These are phyloP conservation scores for Melaleuca alternifolia DNA, from an alignment of 345 rosid genomes.

Conservation along the genomic window DNA sequence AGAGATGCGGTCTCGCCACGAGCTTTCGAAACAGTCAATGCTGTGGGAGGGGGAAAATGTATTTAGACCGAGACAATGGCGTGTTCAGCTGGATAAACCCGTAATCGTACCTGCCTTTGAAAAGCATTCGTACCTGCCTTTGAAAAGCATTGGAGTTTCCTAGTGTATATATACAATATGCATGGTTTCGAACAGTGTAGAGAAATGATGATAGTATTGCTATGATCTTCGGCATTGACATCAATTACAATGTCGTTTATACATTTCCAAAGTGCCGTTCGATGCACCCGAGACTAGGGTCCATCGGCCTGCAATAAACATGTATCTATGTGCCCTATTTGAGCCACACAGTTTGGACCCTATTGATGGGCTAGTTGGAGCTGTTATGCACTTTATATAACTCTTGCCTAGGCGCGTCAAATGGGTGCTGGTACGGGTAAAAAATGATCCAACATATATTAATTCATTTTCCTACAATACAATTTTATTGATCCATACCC, in stretches of 20 bases:
- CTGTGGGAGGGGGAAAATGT: background rate
- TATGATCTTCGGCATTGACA: background rate
- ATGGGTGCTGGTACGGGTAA: too few relatives aligned
- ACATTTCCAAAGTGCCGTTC: background rate
- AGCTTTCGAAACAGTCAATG: background rate
- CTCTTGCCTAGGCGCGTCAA: too few relatives aligned
- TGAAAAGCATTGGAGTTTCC: background rate
- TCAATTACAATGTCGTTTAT: background rate
- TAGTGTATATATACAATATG: too few relatives aligned
- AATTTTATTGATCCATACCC: too few relatives aligned
- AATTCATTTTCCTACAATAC: too few relatives aligned
- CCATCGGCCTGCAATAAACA: background rate
- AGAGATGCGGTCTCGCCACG: background rate
- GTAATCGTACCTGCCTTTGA: background rate
- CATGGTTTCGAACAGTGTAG: too few relatives aligned
- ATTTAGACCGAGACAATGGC: background rate
- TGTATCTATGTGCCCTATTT: background rate
- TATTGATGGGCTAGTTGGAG: background rate
- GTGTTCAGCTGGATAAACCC: background rate
- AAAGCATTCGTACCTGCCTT: background rate
- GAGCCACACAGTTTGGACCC: background rate
- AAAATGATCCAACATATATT: too few relatives aligned
- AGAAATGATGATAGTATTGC: background rate
- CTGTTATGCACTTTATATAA: too few relatives aligned
- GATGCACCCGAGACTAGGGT: background rate